Percentiles rank a stretch among this genome's conserved stretches.
phyloP scores from a whole-genome alignment of 1,139 yeast genomes.

The Magnusiomyces suaveolens region DNA sequence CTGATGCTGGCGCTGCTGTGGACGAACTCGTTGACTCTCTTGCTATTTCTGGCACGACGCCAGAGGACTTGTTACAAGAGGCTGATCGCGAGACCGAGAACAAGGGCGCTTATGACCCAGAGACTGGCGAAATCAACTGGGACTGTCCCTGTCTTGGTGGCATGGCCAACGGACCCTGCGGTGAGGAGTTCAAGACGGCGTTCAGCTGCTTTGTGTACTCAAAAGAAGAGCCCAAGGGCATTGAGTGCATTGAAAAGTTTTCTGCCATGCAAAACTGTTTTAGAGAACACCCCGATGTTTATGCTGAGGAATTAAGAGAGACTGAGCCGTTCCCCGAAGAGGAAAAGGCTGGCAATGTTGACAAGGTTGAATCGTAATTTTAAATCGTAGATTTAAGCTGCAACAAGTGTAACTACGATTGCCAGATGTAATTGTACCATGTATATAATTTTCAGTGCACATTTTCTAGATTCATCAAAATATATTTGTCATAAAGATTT shows the following conservation, averaged over 20 bases:
- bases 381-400: no score
- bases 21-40: neutral
- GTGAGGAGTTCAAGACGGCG: slow-evolving; percentile 93
- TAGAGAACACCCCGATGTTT: slow-evolving; percentile 86
- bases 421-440: no score
- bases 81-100: slow-evolving; percentile 16
- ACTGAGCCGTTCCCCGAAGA: slow-evolving; percentile 17
- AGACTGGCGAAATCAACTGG: slow-evolving; percentile 99
- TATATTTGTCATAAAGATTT: no score
- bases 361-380: no score
- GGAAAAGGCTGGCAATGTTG: no score
- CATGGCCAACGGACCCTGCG: slow-evolving; percentile 98
- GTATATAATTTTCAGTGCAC: no score
- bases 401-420: no score
- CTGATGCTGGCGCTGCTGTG: neutral
- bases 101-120: slow-evolving; percentile 72
- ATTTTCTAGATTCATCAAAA: no score
- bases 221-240: slow-evolving; percentile 92
- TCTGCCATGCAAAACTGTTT: slow-evolving; percentile 91
- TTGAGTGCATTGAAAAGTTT: slow-evolving; percentile 90
- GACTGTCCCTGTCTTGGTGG: slow-evolving; percentile 99
- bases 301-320: slow-evolving; percentile 72
- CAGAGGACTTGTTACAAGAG: neutral
- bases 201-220: slow-evolving; percentile 94
- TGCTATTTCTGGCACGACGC: no score